Percentiles rank a stretch among this genome's conserved stretches.
These are phyloP conservation scores for Podila minutissima DNA, from an alignment of 192 early-diverging fungal species.

Conservation along the genomic window DNA sequence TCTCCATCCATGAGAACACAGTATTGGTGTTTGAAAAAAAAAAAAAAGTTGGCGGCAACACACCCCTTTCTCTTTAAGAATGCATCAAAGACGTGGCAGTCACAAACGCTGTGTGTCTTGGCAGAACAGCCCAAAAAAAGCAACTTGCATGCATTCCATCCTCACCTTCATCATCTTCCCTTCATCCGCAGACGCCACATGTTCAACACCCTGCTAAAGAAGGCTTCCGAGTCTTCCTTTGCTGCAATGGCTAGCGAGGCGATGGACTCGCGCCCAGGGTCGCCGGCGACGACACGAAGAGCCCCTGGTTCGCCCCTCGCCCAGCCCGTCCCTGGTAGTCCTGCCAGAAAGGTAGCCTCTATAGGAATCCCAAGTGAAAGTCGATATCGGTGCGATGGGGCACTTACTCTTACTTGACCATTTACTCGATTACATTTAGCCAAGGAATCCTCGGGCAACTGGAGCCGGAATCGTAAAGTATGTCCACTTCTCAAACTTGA, in stretches of 20 bases:
- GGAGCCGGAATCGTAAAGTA: slow-evolving; percentile 16
- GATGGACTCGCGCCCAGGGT: slow-evolving; percentile 45
- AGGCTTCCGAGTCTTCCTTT: slow-evolving; percentile 50
- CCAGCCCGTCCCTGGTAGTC: slow-evolving; percentile 12
- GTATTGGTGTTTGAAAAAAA: no score
- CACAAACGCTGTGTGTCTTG: no score
- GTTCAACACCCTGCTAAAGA: slow-evolving; percentile 53
- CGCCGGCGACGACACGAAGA: slow-evolving; percentile 26
- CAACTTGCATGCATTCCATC: no score
- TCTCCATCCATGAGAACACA: no score
- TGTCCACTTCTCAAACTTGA: neutral
- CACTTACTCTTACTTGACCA: neutral
- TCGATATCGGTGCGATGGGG: no score
- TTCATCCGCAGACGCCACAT: slow-evolving; percentile 9
- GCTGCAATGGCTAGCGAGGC: slow-evolving; percentile 48
- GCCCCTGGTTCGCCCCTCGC: slow-evolving; percentile 36
- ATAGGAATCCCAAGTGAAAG: neutral
- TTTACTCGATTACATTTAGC: slow-evolving; percentile 1
- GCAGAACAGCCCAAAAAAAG: no score
- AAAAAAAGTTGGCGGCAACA: no score
- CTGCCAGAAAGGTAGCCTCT: slow-evolving; percentile 29
- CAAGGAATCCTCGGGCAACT: slow-evolving; percentile 19
- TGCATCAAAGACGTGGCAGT: no score
- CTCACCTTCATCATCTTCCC: no score
- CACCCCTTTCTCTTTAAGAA: no score